These are phyloP conservation scores for Pyrus communis DNA, from an alignment of 306 rosid genomes.

Conservation along the genomic window DNA sequence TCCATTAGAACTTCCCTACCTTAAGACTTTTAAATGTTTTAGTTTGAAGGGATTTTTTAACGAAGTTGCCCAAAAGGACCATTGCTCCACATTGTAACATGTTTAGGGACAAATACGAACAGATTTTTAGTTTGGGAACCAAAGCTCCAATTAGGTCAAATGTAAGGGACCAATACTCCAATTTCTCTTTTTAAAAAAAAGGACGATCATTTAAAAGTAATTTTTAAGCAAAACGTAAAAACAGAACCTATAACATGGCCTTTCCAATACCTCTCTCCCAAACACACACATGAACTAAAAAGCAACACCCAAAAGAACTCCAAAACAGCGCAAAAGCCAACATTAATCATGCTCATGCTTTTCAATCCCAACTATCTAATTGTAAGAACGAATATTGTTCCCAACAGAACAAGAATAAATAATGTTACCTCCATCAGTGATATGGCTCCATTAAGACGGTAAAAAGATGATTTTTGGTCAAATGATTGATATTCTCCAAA, in stretches of 20 bases:
- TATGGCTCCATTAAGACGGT: conserved; percentile 37
- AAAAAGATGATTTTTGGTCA: conserved; percentile 47
- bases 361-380: neutral
- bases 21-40: too few relatives aligned
- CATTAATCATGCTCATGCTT: neutral
- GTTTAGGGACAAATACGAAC: neutral
- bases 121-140: neutral
- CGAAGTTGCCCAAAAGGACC: neutral
- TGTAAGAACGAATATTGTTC: neutral
- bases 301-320: neutral
- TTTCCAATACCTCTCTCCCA: neutral
- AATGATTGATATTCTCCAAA: conserved; percentile 52
- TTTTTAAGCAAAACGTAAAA: neutral
- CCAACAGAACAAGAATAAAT: neutral
- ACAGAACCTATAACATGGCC: neutral
- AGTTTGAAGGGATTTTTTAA: too few relatives aligned
- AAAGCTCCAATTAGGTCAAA: neutral
- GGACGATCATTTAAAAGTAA: neutral
- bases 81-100: neutral
- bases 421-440: conserved; percentile 45
- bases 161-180: too few relatives aligned
- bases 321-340: neutral
- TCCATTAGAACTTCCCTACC: neutral
- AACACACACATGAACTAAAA: neutral
- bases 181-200: neutral